These are phyloP conservation scores for Phytophthora macrochlamydospora DNA, from an alignment of 352 stramenopile genomes.

Conservation along the genomic window DNA sequence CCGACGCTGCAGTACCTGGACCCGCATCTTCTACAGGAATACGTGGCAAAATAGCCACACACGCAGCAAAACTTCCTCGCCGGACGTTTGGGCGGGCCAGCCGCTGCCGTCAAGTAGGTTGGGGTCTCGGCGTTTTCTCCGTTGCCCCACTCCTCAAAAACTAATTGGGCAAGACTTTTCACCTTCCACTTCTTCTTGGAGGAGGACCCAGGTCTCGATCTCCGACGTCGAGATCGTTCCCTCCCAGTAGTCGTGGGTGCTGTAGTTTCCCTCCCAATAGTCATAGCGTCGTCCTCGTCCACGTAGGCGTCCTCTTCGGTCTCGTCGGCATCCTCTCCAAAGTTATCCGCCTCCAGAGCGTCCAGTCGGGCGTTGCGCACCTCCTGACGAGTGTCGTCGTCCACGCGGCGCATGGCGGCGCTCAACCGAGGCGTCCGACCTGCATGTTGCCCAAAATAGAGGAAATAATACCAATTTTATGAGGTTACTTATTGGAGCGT, in stretches of 20 bases:
- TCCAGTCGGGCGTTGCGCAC: conserved; percentile 88
- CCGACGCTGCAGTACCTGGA: conserved; percentile 82
- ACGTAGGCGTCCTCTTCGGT: conserved; percentile 65
- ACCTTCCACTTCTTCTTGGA: conserved; percentile 74
- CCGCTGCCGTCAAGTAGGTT: conserved; percentile 80
- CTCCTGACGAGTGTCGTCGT: conserved; percentile 81
- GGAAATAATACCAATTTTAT: conserved; percentile 13
- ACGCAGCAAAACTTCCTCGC: conserved; percentile 85
- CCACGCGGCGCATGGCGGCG: conserved; percentile 82
- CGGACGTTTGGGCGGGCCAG: conserved; percentile 58
- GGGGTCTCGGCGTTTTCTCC: conserved; percentile 29
- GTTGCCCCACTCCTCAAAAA: conserved; percentile 80
- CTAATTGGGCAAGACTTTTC: conserved; percentile 87
- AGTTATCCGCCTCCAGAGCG: conserved; percentile 90
- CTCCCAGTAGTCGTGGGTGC: conserved; percentile 7
- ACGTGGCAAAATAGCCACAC: conserved; percentile 83
- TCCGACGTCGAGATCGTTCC: conserved; percentile 47
- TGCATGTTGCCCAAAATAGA: conserved; percentile 16
- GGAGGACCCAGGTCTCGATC: conserved; percentile 10
- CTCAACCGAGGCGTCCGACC: conserved; percentile 79
- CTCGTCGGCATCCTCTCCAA: conserved; percentile 69
- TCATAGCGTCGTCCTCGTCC: conserved; percentile 56
- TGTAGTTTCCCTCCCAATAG: conserved; percentile 12
- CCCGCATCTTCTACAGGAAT: conserved; percentile 70
- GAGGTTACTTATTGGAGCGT: not conserved